Base-by-base conservation (phyloP, 1,284 basidiomycete genomes). In the Anthracocystis panici-leucophaei region DNA sequence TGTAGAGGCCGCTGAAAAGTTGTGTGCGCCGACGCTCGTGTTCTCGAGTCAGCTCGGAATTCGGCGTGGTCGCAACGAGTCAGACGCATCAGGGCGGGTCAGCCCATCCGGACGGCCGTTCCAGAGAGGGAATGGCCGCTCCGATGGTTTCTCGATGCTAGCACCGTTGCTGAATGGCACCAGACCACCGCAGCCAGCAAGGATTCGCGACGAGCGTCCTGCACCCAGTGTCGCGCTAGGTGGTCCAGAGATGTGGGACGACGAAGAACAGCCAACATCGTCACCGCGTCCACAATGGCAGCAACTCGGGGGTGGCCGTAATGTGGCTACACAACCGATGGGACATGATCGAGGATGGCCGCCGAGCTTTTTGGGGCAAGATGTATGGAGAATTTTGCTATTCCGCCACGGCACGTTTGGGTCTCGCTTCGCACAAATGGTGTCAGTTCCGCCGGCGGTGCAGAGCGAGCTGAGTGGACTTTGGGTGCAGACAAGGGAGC, bases 41-140 rank as follows among this genome's bases (percentile, higher is more conserved):
- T 75, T 75, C 38, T 65, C 72, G 2, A 75, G 69, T n/a, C 72
- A 75, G 40, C 57, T 75, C 11, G 63, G 62, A n/a, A 57, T 75
- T 7, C 58, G 66, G 5, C 46, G 63, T 18, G 53, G 40, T 18
- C 58, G 56, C 10, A 46, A 55, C 27, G 72, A 69, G 20, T 20
- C 33, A 2, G 54, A 61, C 6, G 57, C 50, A 5, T 45, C 55
- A 2, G 59, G 58, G 5, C 42, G 67, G 35, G 23, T 53, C 16
- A 65, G 57, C 45, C 57, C 62, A 10, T 41, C 57, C 1, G 54
- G 62, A n/a, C 35, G 56, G 9, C 20, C 50, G 3, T 46, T 52
- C 41, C 35, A 33, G 27, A 57, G 40, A 41, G 57, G 11, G 18
- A 42, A 23, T 29, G 10, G 57, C 11, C 48, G 57, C 2, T 55